Base-by-base conservation (phyloP, 345 rosid genomes). In the Linum usitatissimum region DNA sequence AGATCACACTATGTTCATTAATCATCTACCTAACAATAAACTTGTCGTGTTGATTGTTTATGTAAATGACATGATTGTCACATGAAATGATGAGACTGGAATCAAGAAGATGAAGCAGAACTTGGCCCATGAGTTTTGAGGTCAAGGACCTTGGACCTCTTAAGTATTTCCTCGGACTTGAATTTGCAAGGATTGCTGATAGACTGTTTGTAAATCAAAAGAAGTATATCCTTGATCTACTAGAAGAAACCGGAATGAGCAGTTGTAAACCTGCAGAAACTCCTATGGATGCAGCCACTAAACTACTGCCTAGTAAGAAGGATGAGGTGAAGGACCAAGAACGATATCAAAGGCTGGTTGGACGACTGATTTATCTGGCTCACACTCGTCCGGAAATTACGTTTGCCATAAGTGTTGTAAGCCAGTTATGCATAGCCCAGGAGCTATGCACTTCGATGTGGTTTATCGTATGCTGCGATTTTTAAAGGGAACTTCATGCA, bases 21-120 rank as follows among this genome's bases (percentile, higher is more conserved):
- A 61, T 18, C 30, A 38, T 7, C 3, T 38, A 1, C 17, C 18
- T 10, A 19, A 8, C 36, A 31, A 31, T 31, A 61, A 19, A 31
- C 3, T 18, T 3, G 9, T 9, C 8, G 20, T 3, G 3, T 18
- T 20, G 13, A 42, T 20, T 0, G 1, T 60, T 3, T 60, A 39
- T 36, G 19, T 60, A 2, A 48, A 60, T 18, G 63, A 60, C 20
- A 60, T 60, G 13, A 18, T 61, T 1, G 45, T 61, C n/a, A 61
- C 64, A 15, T 28, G 53, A 3, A 31, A 61, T 38, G 53, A 61
- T 38, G 3, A 2, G 36, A 6, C 36, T 2, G 36, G 36, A 31
- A 31, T 31, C 36, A 6, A 31, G 36, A 31, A 31, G 36, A 2
- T 2, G 6, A 31, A 31, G 6, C 3, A 31, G 6, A 31, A 31